A percentile compares a stretch with the other conserved stretches of the same genome.
Evolutionary conservation across 2,329 filamentous ascomycete species (phyloP).

Genomic region (Fusarium nematophilum): DNA sequence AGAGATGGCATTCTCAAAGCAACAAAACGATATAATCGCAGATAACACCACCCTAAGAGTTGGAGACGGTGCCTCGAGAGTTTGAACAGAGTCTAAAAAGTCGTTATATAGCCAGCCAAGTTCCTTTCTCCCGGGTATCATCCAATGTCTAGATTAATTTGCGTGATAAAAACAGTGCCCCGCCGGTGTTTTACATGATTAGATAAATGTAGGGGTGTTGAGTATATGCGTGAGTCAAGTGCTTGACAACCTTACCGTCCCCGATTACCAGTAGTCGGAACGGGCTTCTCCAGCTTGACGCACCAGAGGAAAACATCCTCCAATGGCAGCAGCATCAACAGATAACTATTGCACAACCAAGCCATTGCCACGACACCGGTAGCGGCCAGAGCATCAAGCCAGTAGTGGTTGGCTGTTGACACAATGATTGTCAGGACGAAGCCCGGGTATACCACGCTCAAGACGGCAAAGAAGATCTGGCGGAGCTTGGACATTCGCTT

Average conservation of each 20-base stretch:
- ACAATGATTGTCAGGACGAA: slow-evolving; percentile 69
- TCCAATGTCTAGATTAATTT: background rate
- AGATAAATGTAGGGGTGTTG: no score
- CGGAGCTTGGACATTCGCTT: slow-evolving; percentile 45
- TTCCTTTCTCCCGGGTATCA: background rate
- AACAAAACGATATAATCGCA: no score
- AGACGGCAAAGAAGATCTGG: slow-evolving; percentile 41
- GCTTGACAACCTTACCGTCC: background rate
- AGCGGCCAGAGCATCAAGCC: slow-evolving; percentile 74
- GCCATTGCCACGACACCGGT: slow-evolving; percentile 69
- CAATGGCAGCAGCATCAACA: slow-evolving; percentile 70
- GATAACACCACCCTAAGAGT: no score
- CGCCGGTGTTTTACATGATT: background rate
- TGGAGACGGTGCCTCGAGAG: no score
- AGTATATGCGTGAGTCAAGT: background rate
- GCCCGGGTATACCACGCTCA: slow-evolving; percentile 63
- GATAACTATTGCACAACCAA: slow-evolving; percentile 62
- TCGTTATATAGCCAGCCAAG: background rate
- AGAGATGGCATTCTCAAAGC: no score
- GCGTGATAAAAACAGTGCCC: background rate
- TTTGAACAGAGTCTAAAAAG: no score
- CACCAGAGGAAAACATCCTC: slow-evolving; percentile 75
- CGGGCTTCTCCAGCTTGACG: slow-evolving; percentile 72
- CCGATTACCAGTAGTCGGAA: slow-evolving; percentile 57
- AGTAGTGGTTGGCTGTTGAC: slow-evolving; percentile 71